A percentile compares a stretch with the other conserved stretches of the same genome.
Evolutionary conservation across 78 protist genomes (phyloP).

Genomic region (Planoprotostelium fungivorum): DNA sequence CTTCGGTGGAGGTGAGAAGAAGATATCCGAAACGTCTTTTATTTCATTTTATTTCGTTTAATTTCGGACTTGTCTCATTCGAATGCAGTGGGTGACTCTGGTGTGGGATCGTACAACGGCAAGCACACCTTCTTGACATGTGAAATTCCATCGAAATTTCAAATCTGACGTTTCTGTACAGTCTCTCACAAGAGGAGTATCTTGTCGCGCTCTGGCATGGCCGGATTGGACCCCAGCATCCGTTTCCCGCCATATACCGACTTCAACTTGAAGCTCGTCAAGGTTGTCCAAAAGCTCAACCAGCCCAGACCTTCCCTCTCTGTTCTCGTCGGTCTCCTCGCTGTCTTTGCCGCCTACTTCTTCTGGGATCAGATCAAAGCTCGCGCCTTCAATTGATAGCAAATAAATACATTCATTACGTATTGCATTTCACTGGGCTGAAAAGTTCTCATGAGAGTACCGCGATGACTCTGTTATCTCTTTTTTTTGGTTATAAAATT

Average conservation of each 20-base stretch:
- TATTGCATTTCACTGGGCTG: too few relatives aligned
- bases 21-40: neutral
- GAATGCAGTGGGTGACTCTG: conserved; percentile 52
- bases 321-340: neutral
- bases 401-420: too few relatives aligned
- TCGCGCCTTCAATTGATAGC: neutral
- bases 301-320: neutral
- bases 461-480: too few relatives aligned
- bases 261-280: neutral
- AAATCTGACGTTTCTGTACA: neutral
- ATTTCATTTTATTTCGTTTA: neutral
- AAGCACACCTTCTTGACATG: conserved; percentile 14
- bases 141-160: neutral
- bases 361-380: neutral
- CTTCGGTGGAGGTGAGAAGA: conserved; percentile 91
- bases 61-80: neutral
- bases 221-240: neutral
- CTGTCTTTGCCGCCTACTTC: neutral
- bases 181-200: neutral
- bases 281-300: neutral
- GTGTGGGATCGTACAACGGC: conserved; percentile 88
- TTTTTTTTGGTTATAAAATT: too few relatives aligned
- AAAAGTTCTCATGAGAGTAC: too few relatives aligned
- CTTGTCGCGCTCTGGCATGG: neutral
- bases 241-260: neutral